A percentile compares a stretch with the other conserved stretches of the same genome.
Conservation (phyloP, 73 alveolate species). For the Paraurostyla sp. region DNA sequence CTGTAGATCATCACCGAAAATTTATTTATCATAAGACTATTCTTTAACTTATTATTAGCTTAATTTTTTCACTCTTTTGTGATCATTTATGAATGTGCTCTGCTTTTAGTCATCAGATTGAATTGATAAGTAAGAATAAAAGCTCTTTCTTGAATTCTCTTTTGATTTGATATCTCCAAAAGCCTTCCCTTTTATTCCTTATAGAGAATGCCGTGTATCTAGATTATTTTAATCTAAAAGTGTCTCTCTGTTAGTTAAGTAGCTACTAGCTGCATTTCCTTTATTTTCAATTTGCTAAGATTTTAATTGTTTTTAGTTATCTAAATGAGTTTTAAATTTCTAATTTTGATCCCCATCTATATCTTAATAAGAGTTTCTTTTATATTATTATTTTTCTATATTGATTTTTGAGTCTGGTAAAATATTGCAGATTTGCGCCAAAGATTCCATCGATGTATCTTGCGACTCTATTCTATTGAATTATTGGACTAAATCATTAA, state of each 20-base stretch:
- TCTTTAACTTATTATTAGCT: too few species aligned
- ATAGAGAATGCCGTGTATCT: too few species aligned
- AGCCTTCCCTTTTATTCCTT: not conserved
- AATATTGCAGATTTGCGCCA: constrained; percentile 9
- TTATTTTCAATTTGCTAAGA: not conserved
- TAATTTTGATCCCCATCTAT: too few species aligned
- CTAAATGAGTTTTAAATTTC: not conserved
- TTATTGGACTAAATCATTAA: not conserved
- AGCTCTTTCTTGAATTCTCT: not conserved
- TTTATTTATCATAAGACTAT: too few species aligned
- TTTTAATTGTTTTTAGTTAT: not conserved
- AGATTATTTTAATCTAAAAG: too few species aligned
- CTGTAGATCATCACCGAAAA: too few species aligned
- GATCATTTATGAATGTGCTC: too few species aligned
- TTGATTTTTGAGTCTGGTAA: constrained; percentile 18
- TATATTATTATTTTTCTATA: not conserved
- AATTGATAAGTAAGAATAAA: too few species aligned
- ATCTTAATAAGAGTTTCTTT: too few species aligned
- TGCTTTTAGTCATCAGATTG: too few species aligned
- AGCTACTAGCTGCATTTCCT: too few species aligned
- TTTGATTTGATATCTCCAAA: not conserved
- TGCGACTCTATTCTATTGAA: not conserved
- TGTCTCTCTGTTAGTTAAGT: not conserved
- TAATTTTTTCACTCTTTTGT: too few species aligned
- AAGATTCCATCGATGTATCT: constrained; percentile 21